These are phyloP conservation scores for Penicillium expansum DNA, from an alignment of 2,329 filamentous ascomycete species.

Conservation along the genomic window DNA sequence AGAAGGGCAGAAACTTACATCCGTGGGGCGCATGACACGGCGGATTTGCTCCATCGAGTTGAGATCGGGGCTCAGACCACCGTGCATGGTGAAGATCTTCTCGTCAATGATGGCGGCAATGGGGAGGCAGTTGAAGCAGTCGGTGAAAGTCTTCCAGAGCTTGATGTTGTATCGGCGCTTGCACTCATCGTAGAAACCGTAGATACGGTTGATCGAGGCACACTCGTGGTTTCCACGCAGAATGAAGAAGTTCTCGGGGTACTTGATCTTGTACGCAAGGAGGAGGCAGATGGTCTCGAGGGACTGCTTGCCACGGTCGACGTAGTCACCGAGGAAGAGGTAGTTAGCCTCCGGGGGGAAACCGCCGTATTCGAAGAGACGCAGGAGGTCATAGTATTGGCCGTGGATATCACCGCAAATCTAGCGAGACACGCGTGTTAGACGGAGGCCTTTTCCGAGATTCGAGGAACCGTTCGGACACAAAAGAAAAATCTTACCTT, in stretches of 20 bases:
- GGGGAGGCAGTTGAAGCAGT: constrained; percentile 98
- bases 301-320: constrained; percentile 98
- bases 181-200: constrained; percentile 99
- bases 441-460: constrained; percentile 1
- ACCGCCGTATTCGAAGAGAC: constrained; percentile 96
- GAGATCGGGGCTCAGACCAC: constrained; percentile 90
- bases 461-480: not conserved
- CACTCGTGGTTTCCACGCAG: constrained; percentile 98
- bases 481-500: constrained; percentile 63
- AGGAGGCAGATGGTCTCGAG: constrained; percentile 97
- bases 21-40: constrained; percentile 96
- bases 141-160: constrained; percentile 99
- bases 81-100: constrained; percentile 99
- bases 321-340: constrained; percentile 98
- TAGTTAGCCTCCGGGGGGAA: constrained; percentile 99
- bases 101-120: constrained; percentile 99
- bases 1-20: constrained; percentile 64
- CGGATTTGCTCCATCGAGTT: constrained; percentile 99
- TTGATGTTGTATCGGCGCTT: constrained; percentile 99
- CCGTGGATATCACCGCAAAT: constrained; percentile 99
- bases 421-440: constrained; percentile 50
- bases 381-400: constrained; percentile 96
- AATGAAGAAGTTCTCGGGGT: constrained; percentile 99
- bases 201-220: constrained; percentile 97
- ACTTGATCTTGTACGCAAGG: constrained; percentile 99